Evolutionary conservation across 2,329 filamentous ascomycete genomes (phyloP), one percentile per base, ranked within the genome.

Genomic region (Coniella vitis): DNA sequence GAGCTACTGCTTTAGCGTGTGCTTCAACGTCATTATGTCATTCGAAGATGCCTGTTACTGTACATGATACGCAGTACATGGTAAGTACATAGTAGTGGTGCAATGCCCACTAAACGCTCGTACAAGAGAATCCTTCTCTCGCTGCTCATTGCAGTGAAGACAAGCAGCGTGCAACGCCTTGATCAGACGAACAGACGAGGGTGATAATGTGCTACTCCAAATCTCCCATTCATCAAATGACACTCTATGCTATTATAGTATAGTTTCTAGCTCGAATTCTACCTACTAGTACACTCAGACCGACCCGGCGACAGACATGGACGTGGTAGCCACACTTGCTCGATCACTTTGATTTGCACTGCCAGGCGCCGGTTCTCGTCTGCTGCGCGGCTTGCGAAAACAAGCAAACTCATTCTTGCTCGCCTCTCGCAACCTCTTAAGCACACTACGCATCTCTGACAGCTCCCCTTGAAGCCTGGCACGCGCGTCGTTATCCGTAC

Each of bases 371-470:
- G 41, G 36, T 34, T 44, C 47, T 16, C 20, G 16, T 45, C 43
- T 49, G 25, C 25, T 29, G 64, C 79, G 78, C 17, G 72, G 71
- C 65, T 84, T 86, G 64, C 78, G 83, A 64, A 91, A 91, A 65
- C 87, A 90, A n/a, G 83, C 81, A 71, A 95, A 95, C 65, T 94
- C 87, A 55, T 83, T 88, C 68, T 85, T 85, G 57, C 86, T 91
- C 38, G 82, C 80, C 61, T 95, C 89, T 50, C 88, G 75, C 56
- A 95, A 69, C 58, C 81, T 81, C 76, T 96, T 97, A 56, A 98
- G 71, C 39, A 91, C 83, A 43, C 78, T 83, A 54, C 91, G 81
- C 87, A 98, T 90, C 63, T 90, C 89, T 2, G 88, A 87, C 56
- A 98, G 69, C 70, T 97, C 91, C 47, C 79, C 83, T 69, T 97